phyloP scores from a whole-genome alignment of 2,329 filamentous ascomycete genomes.

The Pseudogymnoascus sp. region DNA sequence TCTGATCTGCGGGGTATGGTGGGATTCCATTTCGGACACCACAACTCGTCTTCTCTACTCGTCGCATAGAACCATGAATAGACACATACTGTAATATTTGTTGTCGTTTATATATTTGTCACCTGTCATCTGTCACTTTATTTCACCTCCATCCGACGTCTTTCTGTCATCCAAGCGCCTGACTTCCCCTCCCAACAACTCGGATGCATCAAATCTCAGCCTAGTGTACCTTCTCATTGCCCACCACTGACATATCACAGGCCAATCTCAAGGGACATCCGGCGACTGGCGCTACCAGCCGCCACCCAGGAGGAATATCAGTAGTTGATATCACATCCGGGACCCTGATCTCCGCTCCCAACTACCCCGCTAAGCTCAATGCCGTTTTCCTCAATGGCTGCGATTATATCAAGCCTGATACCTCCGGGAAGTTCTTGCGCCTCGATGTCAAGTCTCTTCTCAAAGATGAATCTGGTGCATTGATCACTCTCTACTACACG shows the following conservation, averaged over 20 bases:
- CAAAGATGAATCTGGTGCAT: conserved; percentile 31
- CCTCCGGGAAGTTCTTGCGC: conserved; percentile 31
- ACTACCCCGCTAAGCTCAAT: conserved; percentile 32
- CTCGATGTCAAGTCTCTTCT: conserved; percentile 34
- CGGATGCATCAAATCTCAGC: background rate
- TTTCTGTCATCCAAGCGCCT: background rate
- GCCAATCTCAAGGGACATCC: background rate
- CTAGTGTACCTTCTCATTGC: background rate
- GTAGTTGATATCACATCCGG: conserved; percentile 19
- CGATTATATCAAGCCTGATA: conserved; percentile 36
- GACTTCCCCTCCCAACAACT: background rate
- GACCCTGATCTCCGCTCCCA: conserved; percentile 31
- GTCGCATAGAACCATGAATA: background rate
- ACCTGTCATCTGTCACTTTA: background rate
- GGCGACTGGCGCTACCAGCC: background rate
- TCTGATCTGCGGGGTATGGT: conserved; percentile 11
- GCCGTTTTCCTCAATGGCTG: conserved; percentile 34
- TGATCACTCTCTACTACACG: conserved; percentile 34
- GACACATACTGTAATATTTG: background rate
- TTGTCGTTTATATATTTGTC: background rate
- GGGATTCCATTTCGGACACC: background rate
- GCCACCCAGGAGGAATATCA: conserved; percentile 11
- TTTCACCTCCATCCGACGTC: background rate
- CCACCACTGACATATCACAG: background rate
- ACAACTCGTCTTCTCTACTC: background rate